Base-by-base conservation (phyloP, 129 eudicot species). In the Dittrichia graveolens region DNA sequence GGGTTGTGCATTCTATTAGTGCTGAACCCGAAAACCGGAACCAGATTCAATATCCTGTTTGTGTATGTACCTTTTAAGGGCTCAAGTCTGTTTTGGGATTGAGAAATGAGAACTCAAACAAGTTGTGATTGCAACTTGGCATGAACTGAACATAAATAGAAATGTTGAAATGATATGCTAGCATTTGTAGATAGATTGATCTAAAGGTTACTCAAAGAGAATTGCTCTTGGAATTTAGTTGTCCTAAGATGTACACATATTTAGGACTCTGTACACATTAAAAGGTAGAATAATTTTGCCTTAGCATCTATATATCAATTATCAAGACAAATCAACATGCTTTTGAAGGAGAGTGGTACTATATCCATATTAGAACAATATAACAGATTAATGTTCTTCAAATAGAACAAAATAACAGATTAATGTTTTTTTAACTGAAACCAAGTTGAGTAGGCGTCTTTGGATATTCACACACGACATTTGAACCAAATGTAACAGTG, bases 261-360 rank as follows among this genome's bases (percentile, higher is more conserved):
- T 15, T n/a, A 15, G 46, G 37, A 41, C 11, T 62, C 14, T 47
- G 48, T 40, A 50, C 4, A 18, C 15, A 64, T 4, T 16, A 14
- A 42, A 64, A 64, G 14, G 52, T 18, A n/a, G 3, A 40, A 40
- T n/a, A n/a, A n/a, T n/a, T n/a, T n/a, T n/a, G n/a, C n/a, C n/a
- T n/a, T n/a, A n/a, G n/a, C n/a, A n/a, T n/a, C n/a, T n/a, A n/a
- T n/a, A n/a, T n/a, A n/a, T n/a, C n/a, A n/a, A n/a, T n/a, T n/a
- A n/a, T n/a, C 10, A 50, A 14, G 24, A 42, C 13, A n/a, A 64
- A 5, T 18, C 43, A 64, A 9, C 34, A 15, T 64, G 69, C 53
- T 64, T 67, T 67, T 67, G 57, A 67, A 45, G 34, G 43, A 47
- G 31, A 46, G 53, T 31, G 4, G 59, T 12, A n/a, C n/a, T n/a